Evolutionary conservation across 2,329 filamentous ascomycete genomes (phyloP).

Genomic region (Aciculosporium take): DNA sequence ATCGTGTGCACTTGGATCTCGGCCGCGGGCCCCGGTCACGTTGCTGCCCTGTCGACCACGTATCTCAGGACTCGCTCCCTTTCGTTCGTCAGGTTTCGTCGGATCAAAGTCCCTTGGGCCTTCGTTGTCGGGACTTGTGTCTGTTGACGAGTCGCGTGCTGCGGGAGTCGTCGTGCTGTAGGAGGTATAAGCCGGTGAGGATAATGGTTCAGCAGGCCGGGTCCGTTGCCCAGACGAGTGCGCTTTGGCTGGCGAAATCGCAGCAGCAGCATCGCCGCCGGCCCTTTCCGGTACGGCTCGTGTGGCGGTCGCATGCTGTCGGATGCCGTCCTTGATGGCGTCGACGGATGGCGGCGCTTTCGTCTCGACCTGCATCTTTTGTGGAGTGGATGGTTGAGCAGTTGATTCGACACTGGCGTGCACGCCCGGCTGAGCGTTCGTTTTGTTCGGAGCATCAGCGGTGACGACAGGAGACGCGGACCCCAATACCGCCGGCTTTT

Average conservation of each 20-base stretch:
- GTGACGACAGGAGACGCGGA: neutral
- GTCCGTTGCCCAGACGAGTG: constrained; percentile 22
- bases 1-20: constrained; percentile 23
- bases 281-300: neutral
- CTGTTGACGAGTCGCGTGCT: constrained; percentile 52
- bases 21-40: neutral
- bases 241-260: constrained; percentile 13
- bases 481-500: constrained; percentile 1
- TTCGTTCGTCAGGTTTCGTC: constrained; percentile 26
- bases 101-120: constrained; percentile 37
- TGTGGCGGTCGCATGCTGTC: neutral
- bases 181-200: constrained; percentile 51
- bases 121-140: constrained; percentile 62
- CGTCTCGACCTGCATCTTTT: neutral
- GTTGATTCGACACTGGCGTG: neutral
- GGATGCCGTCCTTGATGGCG: neutral
- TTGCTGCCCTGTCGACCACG: neutral
- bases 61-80: constrained; percentile 19
- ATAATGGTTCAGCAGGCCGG: constrained; percentile 30
- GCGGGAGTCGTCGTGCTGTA: constrained; percentile 61
- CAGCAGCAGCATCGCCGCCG: neutral
- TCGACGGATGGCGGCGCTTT: neutral
- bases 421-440: neutral
- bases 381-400: neutral
- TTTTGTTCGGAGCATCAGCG: neutral